Evolutionary conservation across 345 rosid species (phyloP), one percentile per base, ranked within the genome.

Genomic region (Dimocarpus longan): DNA sequence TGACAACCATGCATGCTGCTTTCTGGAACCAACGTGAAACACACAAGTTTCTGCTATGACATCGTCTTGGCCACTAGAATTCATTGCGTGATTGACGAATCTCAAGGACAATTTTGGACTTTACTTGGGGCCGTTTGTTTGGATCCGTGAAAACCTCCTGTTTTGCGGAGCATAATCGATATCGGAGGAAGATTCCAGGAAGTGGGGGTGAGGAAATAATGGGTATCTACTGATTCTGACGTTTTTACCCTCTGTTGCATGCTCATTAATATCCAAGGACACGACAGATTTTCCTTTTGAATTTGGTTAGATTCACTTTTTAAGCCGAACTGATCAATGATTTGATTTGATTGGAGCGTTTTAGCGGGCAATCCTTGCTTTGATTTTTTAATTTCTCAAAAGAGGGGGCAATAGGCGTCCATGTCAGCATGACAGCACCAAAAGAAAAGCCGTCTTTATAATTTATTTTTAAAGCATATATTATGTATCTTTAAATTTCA

Each of bases 131-230:
- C 10, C 1, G 5, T 18, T 66, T 18, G 26, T 24, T 37, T 50
- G 15, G 13, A 9, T 71, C 12, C 10, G 3, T 5, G 7, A 22
- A 2, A 11, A 73, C 4, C 40, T 73, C 3, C n/a, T 56, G 26
- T 11, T 11, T 10, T 1, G 46, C 5, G 59, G 18, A 46, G 19
- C 6, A 19, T 9, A 73, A 40, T 59, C 1, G 39, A 73, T 5
- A 37, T 22, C 57, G 1, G 4, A 64, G 62, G 78, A 75, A 75
- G 78, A 75, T 75, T 75, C 78, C 44, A 22, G 70, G 78, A 75
- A 75, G 70, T 18, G 70, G 46, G 15, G 5, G 1, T 10, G 69
- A 44, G 13, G 22, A 44, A 62, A 13, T 1, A 4, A 26, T 4
- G 42, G 5, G 22, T 21, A 60, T 63, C 24, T 43, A 62, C 46